Conservation (phyloP, 2,329 filamentous ascomycete species). For the Talaromyces sp. region DNA sequence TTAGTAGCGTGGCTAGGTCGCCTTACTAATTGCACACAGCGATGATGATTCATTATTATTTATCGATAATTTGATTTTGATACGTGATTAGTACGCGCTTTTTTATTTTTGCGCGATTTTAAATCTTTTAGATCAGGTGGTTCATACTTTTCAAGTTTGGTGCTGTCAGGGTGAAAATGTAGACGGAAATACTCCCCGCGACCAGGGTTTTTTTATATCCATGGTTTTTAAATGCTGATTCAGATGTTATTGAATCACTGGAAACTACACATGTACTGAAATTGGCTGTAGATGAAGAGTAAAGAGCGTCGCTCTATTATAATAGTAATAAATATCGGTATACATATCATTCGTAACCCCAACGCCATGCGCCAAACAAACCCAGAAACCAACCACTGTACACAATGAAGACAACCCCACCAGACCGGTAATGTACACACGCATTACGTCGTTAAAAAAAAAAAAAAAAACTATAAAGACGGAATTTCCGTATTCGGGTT, state of each 20-base stretch:
- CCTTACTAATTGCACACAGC: background rate
- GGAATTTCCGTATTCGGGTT: constrained; percentile 37
- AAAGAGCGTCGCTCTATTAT: background rate
- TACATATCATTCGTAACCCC: constrained; percentile 21
- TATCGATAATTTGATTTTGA: background rate
- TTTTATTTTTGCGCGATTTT: background rate
- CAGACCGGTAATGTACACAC: background rate
- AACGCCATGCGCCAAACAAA: constrained; percentile 8
- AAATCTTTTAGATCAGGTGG: too few species aligned
- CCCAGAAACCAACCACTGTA: constrained; percentile 10
- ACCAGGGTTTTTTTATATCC: background rate
- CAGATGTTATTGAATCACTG: too few species aligned
- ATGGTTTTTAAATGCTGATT: background rate
- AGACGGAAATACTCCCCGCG: background rate
- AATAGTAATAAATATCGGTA: constrained; percentile 11
- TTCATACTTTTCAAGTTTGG: too few species aligned
- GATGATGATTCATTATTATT: background rate
- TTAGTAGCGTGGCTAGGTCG: background rate
- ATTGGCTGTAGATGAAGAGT: too few species aligned
- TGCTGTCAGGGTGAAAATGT: too few species aligned
- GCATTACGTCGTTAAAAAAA: background rate
- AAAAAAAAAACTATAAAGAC: constrained; percentile 23
- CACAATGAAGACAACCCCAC: constrained; percentile 13
- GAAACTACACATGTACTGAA: too few species aligned
- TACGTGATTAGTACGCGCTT: background rate